A percentile compares a stretch with the other conserved stretches of the same genome.
phyloP scores from a whole-genome alignment of 1,139 yeast genomes.

The Candida tetrigidarum region DNA sequence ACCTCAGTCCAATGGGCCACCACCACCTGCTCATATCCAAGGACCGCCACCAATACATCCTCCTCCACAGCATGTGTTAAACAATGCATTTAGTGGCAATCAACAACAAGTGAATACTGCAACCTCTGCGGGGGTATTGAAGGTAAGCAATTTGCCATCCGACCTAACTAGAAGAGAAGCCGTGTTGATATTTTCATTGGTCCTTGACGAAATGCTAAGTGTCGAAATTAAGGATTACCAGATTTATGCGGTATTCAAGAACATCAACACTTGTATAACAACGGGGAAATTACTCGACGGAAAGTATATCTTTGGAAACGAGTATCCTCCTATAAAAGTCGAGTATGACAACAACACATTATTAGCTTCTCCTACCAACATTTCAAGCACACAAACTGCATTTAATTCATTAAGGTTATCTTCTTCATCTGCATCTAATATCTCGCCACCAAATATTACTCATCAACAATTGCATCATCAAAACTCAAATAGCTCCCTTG shows the following conservation, averaged over 20 bases:
- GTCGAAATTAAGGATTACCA: conserved; percentile 58
- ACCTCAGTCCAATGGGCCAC: conserved; percentile 18
- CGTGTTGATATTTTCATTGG: conserved; percentile 75
- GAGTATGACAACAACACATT: conserved; percentile 45
- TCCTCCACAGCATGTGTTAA: conserved; percentile 5
- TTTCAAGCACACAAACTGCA: conserved; percentile 24
- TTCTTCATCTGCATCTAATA: conserved; percentile 19
- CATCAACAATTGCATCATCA: conserved; percentile 18
- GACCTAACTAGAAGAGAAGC: conserved; percentile 82
- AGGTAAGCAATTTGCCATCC: conserved; percentile 51
- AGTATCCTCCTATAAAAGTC: conserved; percentile 54
- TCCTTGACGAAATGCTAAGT: conserved; percentile 64
- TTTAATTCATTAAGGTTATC: conserved; percentile 24
- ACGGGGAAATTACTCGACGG: conserved; percentile 74
- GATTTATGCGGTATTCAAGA: conserved; percentile 67
- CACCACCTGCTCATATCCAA: conserved; percentile 8
- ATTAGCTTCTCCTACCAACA: conserved; percentile 19
- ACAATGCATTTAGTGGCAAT: conserved; percentile 6
- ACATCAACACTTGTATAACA: conserved; percentile 66
- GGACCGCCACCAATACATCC: conserved; percentile 14
- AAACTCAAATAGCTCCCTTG: conserved; percentile 12
- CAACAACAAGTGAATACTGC: conserved; percentile 8
- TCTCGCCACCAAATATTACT: conserved; percentile 20
- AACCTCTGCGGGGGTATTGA: conserved; percentile 15
- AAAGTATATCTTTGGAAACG: conserved; percentile 66